These are phyloP conservation scores for Trichosporon asahii DNA, from an alignment of 1,284 basidiomycete species.

Conservation along the genomic window DNA sequence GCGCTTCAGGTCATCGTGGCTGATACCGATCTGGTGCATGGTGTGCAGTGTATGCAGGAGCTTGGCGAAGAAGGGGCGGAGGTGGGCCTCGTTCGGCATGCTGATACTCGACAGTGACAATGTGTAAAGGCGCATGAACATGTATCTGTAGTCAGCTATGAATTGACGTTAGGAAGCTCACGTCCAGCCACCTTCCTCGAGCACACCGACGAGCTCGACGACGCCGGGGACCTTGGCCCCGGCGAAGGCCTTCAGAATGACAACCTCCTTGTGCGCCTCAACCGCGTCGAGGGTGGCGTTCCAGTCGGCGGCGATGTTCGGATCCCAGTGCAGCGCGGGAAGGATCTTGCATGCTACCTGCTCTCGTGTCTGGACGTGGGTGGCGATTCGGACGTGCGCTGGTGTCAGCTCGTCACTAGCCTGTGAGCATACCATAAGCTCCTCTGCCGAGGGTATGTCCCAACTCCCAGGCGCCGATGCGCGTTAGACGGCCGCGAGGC, in stretches of 20 bases:
- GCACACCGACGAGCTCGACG: slow-evolving; percentile 45
- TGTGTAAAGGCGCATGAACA: slow-evolving; percentile 40
- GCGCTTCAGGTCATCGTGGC: slow-evolving; percentile 51
- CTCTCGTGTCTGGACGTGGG: slow-evolving; percentile 37
- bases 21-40: slow-evolving; percentile 43
- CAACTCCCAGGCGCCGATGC: slow-evolving; percentile 43
- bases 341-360: slow-evolving; percentile 51
- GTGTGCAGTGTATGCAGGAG: slow-evolving; percentile 39
- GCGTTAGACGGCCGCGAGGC: slow-evolving; percentile 31
- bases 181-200: slow-evolving; percentile 49
- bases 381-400: slow-evolving; percentile 51
- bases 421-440: slow-evolving; percentile 39
- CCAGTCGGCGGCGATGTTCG: slow-evolving; percentile 21
- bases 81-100: neutral
- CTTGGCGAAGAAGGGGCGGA: slow-evolving; percentile 40
- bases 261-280: slow-evolving; percentile 50
- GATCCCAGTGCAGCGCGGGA: slow-evolving; percentile 35
- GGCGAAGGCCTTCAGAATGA: slow-evolving; percentile 44
- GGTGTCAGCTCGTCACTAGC: neutral
- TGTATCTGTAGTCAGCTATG: slow-evolving; percentile 33
- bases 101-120: neutral
- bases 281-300: slow-evolving; percentile 44
- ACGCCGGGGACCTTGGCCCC: slow-evolving; percentile 44
- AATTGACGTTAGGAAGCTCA: too few relatives aligned
- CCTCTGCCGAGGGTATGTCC: slow-evolving; percentile 46